Percentiles rank a stretch among this genome's conserved stretches.
phyloP scores from a whole-genome alignment of 768 basidiomycete species.

The Trametes elegans region DNA sequence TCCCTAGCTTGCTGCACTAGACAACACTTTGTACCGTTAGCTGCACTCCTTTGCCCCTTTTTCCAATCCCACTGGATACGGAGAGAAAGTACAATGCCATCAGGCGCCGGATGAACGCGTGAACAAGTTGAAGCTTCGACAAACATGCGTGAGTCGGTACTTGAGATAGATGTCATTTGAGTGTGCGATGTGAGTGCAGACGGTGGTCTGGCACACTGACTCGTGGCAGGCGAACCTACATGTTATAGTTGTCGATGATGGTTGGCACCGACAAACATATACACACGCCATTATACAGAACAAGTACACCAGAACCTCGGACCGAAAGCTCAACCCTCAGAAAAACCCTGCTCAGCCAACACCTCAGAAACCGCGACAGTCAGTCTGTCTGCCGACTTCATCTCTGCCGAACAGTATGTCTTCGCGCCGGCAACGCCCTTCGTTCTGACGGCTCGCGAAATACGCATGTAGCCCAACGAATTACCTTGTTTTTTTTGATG shows the following conservation, averaged over 20 bases:
- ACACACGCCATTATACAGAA: too few relatives aligned
- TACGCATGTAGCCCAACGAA: slow-evolving; percentile 37
- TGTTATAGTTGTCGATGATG: too few relatives aligned
- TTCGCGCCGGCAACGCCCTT: slow-evolving; percentile 46
- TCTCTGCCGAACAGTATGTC: slow-evolving; percentile 55
- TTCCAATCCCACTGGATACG: slow-evolving; percentile 14
- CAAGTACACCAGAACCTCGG: too few relatives aligned
- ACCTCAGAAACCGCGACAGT: slow-evolving; percentile 51
- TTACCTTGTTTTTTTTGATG: slow-evolving; percentile 34
- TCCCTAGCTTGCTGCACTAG: slow-evolving; percentile 11
- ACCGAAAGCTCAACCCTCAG: too few relatives aligned
- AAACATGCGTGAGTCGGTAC: too few relatives aligned
- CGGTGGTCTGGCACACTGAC: too few relatives aligned
- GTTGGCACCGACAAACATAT: too few relatives aligned
- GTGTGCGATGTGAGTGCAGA: too few relatives aligned
- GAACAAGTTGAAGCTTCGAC: too few relatives aligned
- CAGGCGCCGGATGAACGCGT: too few relatives aligned
- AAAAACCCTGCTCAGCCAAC: slow-evolving; percentile 58
- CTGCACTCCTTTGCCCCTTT: slow-evolving; percentile 8
- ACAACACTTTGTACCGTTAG: slow-evolving; percentile 21
- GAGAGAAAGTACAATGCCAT: slow-evolving; percentile 9
- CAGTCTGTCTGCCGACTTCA: slow-evolving; percentile 45
- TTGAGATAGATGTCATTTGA: too few relatives aligned
- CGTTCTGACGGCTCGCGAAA: slow-evolving; percentile 38
- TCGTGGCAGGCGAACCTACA: too few relatives aligned